phyloP scores from a whole-genome alignment of 257 asterid genomes.

The Primulina tabacum region DNA sequence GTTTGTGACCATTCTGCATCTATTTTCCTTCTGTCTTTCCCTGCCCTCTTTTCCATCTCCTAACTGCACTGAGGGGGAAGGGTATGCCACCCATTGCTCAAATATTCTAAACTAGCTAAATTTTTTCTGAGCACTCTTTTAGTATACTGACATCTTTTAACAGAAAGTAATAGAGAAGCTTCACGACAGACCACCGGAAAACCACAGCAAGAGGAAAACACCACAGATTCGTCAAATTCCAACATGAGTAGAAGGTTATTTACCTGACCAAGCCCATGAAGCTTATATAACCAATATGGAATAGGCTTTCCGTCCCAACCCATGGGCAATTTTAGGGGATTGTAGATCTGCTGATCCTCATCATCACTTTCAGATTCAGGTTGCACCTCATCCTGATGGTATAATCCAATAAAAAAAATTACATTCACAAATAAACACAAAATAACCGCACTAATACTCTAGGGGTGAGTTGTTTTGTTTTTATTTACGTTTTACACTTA shows the following conservation, averaged over 20 bases:
- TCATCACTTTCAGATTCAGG: constrained; percentile 96
- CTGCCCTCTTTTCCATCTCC: not conserved
- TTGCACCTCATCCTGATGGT: constrained; percentile 77
- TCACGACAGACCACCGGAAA: not conserved
- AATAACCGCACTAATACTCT: not conserved
- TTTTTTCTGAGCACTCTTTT: not conserved
- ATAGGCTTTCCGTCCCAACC: constrained; percentile 99
- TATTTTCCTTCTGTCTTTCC: not conserved
- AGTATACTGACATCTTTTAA: not conserved
- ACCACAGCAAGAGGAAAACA: not conserved
- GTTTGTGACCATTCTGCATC: not conserved
- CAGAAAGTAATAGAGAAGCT: too few species aligned
- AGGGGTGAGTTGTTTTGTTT: not conserved
- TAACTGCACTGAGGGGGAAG: not conserved
- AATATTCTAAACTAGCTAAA: not conserved
- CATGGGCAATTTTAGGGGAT: constrained; percentile 96
- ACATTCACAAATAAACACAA: constrained; percentile 6
- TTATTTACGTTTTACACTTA: not conserved
- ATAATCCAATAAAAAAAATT: constrained; percentile 22
- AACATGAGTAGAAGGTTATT: too few species aligned
- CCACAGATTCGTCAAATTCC: not conserved
- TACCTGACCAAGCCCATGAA: constrained; percentile 99
- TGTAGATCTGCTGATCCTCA: constrained; percentile 95
- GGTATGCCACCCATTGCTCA: not conserved
- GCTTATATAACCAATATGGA: constrained; percentile 98